Conservation (phyloP, 2,329 filamentous ascomycete species). For the Phialemonium atrogriseum region DNA sequence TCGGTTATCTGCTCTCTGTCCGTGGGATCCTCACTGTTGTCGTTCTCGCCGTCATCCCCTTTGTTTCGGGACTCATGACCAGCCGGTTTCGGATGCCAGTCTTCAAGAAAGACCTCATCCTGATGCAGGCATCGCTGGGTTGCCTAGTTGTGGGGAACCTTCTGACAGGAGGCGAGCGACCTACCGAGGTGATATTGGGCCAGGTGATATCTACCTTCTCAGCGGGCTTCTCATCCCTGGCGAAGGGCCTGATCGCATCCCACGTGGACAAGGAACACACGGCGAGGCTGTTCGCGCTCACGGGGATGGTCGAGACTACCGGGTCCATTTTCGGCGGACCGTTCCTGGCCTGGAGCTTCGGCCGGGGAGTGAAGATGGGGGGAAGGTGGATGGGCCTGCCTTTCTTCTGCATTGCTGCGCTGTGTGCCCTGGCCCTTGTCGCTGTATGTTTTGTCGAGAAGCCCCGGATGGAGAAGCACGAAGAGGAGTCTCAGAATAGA, state of each 20-base stretch:
- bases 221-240: slow-evolving; percentile 11
- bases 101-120: slow-evolving; percentile 15
- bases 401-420: slow-evolving; percentile 9
- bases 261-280: slow-evolving; percentile 13
- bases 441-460: slow-evolving; percentile 1
- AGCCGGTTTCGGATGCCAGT: slow-evolving; percentile 21
- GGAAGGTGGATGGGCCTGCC: slow-evolving; percentile 19
- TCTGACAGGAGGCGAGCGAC: slow-evolving; percentile 11
- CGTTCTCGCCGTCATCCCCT: slow-evolving; percentile 27
- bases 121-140: slow-evolving; percentile 15
- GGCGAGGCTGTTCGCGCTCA: slow-evolving; percentile 19
- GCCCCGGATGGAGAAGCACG: not conserved
- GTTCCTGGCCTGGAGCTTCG: slow-evolving; percentile 17
- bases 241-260: slow-evolving; percentile 13
- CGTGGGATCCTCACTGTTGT: slow-evolving; percentile 29
- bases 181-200: slow-evolving; percentile 12
- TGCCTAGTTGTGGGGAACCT: slow-evolving; percentile 13
- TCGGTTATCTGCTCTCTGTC: slow-evolving; percentile 31
- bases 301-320: slow-evolving; percentile 16
- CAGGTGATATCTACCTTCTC: slow-evolving; percentile 15
- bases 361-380: slow-evolving; percentile 13
- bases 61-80: slow-evolving; percentile 20
- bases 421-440: slow-evolving; percentile 5
- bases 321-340: slow-evolving; percentile 16
- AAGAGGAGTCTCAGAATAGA: too few relatives aligned